phyloP scores from a whole-genome alignment of 345 rosid genomes.

The Salix brachista region DNA sequence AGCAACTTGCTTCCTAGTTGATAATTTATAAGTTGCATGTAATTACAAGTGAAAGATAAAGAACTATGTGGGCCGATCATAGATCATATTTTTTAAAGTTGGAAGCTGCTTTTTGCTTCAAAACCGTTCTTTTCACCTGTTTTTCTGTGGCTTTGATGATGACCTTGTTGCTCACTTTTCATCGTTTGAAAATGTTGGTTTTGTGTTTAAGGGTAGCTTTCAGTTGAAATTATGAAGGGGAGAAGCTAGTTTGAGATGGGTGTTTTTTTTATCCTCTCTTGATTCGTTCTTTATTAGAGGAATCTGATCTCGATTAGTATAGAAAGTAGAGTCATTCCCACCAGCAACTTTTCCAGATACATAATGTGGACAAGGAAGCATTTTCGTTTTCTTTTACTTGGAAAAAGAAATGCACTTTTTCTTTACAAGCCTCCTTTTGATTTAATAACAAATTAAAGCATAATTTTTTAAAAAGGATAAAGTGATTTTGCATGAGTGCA shows the following conservation, averaged over 20 bases:
- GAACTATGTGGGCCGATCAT: neutral
- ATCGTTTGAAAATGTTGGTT: neutral
- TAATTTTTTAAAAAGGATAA: neutral
- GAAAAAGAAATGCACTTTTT: conserved; percentile 43
- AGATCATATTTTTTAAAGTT: conserved; percentile 3
- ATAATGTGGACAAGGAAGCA: conserved; percentile 43
- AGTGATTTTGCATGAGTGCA: conserved; percentile 14
- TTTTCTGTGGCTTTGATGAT: conserved; percentile 40
- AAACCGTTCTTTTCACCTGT: conserved; percentile 17
- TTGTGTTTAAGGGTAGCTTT: conserved; percentile 20
- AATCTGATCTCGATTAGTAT: conserved; percentile 28
- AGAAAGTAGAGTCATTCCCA: conserved; percentile 33
- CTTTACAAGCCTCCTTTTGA: conserved; percentile 45
- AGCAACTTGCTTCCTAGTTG: conserved; percentile 3
- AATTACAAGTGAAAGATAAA: conserved; percentile 14
- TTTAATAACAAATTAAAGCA: conserved; percentile 9
- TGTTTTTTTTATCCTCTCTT: conserved; percentile 6
- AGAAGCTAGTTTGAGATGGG: conserved; percentile 25
- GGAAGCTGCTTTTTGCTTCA: conserved; percentile 21
- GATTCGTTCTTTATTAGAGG: conserved; percentile 43
- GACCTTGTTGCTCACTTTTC: conserved; percentile 28
- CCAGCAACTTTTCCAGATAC: conserved; percentile 20
- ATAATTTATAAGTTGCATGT: conserved; percentile 1
- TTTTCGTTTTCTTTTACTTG: conserved; percentile 37
- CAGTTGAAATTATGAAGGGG: conserved; percentile 31